Percentiles rank a stretch among this genome's conserved stretches.
phyloP scores from a whole-genome alignment of 345 rosid genomes.

The Lepidium didymum region DNA sequence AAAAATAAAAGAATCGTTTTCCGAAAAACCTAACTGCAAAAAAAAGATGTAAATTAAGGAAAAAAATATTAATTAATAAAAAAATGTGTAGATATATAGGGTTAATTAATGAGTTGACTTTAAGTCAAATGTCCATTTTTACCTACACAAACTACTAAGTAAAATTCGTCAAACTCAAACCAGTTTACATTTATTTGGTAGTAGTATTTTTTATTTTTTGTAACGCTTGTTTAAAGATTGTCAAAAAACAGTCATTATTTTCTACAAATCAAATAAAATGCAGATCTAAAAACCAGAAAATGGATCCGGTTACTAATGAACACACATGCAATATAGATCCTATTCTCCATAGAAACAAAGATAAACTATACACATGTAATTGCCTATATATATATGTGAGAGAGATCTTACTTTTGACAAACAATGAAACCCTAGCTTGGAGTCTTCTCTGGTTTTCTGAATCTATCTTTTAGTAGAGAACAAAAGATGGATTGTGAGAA shows the following conservation, averaged over 20 bases:
- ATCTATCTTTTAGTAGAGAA: background rate
- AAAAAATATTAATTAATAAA: background rate
- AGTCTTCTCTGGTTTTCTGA: background rate
- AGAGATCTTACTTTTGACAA: slow-evolving; percentile 12
- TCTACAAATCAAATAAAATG: background rate
- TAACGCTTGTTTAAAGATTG: slow-evolving; percentile 21
- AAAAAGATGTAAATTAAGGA: background rate
- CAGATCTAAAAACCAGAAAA: slow-evolving; percentile 10
- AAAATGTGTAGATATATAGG: slow-evolving; percentile 1
- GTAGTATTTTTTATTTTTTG: background rate
- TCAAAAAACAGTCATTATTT: background rate
- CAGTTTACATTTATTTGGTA: background rate
- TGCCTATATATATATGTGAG: background rate
- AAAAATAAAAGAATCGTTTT: background rate
- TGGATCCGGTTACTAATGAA: background rate
- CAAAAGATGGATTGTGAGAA: background rate
- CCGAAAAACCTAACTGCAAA: background rate
- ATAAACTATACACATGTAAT: background rate
- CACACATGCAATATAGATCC: slow-evolving; percentile 14
- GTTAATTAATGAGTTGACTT: slow-evolving; percentile 6
- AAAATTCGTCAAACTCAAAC: slow-evolving; percentile 16
- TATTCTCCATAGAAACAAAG: background rate
- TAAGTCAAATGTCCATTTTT: slow-evolving; percentile 10
- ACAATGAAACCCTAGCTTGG: slow-evolving; percentile 21
- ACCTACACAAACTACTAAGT: background rate